A percentile compares a stretch with the other conserved stretches of the same genome.
Conservation (phyloP, 1,139 yeast genomes). For the Pichia norvegensis region DNA sequence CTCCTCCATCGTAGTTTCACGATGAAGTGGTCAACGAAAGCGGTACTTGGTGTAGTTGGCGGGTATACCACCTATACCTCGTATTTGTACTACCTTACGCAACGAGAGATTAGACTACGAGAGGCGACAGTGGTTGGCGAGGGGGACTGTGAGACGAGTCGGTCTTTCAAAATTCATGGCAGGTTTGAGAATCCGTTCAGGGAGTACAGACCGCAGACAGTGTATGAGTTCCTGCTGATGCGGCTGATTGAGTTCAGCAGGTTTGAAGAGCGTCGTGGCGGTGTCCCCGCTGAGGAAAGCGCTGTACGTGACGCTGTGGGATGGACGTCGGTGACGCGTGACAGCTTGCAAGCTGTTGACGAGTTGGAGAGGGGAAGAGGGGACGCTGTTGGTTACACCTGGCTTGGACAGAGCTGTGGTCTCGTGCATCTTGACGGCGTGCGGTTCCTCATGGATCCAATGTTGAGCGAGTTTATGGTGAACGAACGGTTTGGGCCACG, state of each 20-base stretch:
- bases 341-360: conserved; percentile 37
- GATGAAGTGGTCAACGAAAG: not conserved
- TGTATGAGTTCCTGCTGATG: conserved; percentile 73
- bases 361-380: too few species aligned
- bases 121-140: conserved; percentile 15
- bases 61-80: conserved; percentile 41
- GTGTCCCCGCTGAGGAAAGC: conserved; percentile 44
- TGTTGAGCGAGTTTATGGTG: conserved; percentile 63
- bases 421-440: conserved; percentile 56
- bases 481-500: conserved; percentile 68
- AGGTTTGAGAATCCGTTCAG: conserved; percentile 83
- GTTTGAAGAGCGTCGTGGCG: conserved; percentile 49
- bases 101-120: conserved; percentile 39
- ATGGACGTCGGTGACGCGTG: conserved; percentile 36
- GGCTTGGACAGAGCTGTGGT: conserved; percentile 92
- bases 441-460: conserved; percentile 69
- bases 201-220: conserved; percentile 86
- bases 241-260: conserved; percentile 65
- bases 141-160: conserved; percentile 31
- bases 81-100: conserved; percentile 54
- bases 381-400: conserved; percentile 50
- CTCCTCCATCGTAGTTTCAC: not conserved
- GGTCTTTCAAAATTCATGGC: conserved; percentile 54
- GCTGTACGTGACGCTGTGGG: conserved; percentile 43
- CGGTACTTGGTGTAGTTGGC: not conserved